Evolutionary conservation across 2,329 filamentous ascomycete species (phyloP), one percentile per base, ranked within the genome.

Genomic region (Thermothelomyces thermophilus): DNA sequence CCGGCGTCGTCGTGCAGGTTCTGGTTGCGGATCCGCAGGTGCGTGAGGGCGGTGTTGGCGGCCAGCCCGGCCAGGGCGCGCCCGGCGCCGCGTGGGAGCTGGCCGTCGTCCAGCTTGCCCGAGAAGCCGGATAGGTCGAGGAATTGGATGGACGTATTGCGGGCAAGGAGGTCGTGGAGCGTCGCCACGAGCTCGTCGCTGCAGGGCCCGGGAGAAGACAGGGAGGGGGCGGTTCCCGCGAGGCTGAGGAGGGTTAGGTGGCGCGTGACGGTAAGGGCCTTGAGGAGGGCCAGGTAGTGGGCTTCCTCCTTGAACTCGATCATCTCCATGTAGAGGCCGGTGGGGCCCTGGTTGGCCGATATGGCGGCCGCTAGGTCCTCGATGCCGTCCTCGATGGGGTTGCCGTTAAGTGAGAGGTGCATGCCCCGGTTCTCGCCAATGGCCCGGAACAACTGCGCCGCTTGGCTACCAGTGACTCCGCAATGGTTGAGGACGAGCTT

Each of bases 81-180:
- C 0, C 74, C 76, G 51, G 80, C 75, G 8, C 75, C 74, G 50
- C 68, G 71, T 14, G 76, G 76, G 9, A 81, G 68, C 51, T 77
- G 73, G 0, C 75, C 73, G 54, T 81, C 77, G 55, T 81, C 77
- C 6, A 81, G 65, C 60, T 78, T 80, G 39, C 76, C 74, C 41
- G 73, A 73, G 58, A 74, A 80, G 2, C 77, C 77, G 0, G 77
- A 80, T 7, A 80, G 64, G 55, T 81, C 77, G 2, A 81, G 68
- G 50, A 69, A 78, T n/a, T 68, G 71, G 39, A 80, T 64, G 0
- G 71, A 73, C 7, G 64, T 62, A 60, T 80, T 81, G 22, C 66
- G 64, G n/a, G 70, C 66, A 36, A 81, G 75, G 44, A 81, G 73
- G 4, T 70, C 65, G 22, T 73, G 72, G 1, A 80, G 64, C 0